These are phyloP conservation scores for Carex arenaria DNA, from an alignment of 202 grass and related monocot species.

Conservation along the genomic window DNA sequence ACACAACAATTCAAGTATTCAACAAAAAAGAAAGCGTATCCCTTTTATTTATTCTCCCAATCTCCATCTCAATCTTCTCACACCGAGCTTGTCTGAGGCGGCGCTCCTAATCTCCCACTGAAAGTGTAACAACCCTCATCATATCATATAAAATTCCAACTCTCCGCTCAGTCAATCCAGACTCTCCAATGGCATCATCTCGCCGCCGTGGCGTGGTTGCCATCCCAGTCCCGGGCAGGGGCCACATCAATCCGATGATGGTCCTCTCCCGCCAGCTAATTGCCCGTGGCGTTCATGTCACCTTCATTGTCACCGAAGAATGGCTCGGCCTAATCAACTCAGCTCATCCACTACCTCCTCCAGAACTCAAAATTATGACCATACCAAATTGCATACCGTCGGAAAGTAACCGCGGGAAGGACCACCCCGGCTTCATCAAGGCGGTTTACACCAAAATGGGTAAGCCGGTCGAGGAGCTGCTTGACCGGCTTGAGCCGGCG, in stretches of 20 bases:
- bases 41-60: background rate
- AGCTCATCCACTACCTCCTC: constrained; percentile 5
- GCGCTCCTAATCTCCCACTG: background rate
- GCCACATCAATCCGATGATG: constrained; percentile 76
- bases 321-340: constrained; percentile 43
- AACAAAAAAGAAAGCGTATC: background rate
- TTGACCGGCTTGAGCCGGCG: constrained; percentile 26
- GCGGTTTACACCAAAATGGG: constrained; percentile 41
- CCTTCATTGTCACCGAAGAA: constrained; percentile 65
- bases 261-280: constrained; percentile 42
- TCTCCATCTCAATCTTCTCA: background rate
- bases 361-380: constrained; percentile 29
- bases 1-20: too few species aligned
- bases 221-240: constrained; percentile 52
- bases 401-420: constrained; percentile 29
- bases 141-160: background rate
- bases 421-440: constrained; percentile 38
- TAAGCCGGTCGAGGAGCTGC: constrained; percentile 41
- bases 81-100: background rate
- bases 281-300: constrained; percentile 26
- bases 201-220: constrained; percentile 55
- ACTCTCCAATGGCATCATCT: constrained; percentile 17
- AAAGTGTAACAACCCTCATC: background rate
- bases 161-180: background rate
- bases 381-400: constrained; percentile 51